A percentile compares a stretch with the other conserved stretches of the same genome.
These are phyloP conservation scores for Ustilago nuda DNA, from an alignment of 1,284 basidiomycete species.

Conservation along the genomic window DNA sequence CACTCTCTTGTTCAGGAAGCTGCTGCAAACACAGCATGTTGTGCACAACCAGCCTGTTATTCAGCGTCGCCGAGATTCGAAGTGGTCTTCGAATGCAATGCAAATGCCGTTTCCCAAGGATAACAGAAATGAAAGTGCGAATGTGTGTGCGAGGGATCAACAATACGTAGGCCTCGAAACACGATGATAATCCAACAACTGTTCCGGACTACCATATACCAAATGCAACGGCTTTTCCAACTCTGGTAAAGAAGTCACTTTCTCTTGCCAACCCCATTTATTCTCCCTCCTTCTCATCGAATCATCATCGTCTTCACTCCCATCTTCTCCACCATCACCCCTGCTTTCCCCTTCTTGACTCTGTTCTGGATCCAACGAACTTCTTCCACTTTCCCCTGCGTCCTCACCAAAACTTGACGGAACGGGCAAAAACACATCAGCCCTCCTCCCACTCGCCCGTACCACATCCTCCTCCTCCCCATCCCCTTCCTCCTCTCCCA, in stretches of 20 bases:
- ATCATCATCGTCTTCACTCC: conserved; percentile 20
- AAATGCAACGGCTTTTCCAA: conserved; percentile 53
- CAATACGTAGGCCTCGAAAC: conserved; percentile 61
- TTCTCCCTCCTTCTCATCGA: conserved; percentile 15
- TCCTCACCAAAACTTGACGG: conserved; percentile 24
- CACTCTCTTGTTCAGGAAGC: neutral
- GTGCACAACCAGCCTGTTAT: too few species aligned
- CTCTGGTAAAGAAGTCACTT: conserved; percentile 50
- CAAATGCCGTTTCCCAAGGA: neutral
- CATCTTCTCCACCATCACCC: neutral
- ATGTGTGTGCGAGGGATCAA: conserved; percentile 13
- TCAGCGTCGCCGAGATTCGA: too few species aligned
- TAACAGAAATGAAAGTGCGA: neutral
- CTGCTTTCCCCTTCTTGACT: conserved; percentile 7
- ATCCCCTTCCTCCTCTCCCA: neutral
- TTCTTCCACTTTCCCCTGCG: conserved; percentile 5
- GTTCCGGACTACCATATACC: conserved; percentile 58
- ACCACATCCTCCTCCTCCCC: conserved; percentile 8
- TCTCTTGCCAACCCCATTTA: conserved; percentile 36
- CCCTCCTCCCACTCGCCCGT: conserved; percentile 1
- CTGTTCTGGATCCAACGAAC: conserved; percentile 7
- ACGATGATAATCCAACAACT: conserved; percentile 62
- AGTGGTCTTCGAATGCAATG: conserved; percentile 1
- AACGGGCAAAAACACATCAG: conserved; percentile 26
- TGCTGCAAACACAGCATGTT: too few species aligned